These are phyloP conservation scores for Paecilomyces sp. DNA, from an alignment of 2,329 filamentous ascomycete species.

Conservation along the genomic window DNA sequence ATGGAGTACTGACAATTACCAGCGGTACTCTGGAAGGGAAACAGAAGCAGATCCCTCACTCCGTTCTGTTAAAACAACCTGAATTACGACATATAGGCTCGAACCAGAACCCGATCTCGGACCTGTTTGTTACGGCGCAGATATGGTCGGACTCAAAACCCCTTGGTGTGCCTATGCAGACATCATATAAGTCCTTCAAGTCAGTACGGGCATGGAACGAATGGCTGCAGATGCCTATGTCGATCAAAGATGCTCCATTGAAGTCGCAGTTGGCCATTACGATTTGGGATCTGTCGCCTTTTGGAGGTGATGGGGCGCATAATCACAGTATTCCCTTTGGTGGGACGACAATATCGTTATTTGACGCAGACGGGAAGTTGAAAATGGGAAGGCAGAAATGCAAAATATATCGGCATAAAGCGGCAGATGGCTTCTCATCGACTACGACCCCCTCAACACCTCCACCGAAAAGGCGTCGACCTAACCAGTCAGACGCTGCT, in stretches of 20 bases:
- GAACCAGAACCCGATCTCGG: constrained; percentile 72
- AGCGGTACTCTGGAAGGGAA: constrained; percentile 72
- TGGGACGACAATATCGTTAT: constrained; percentile 85
- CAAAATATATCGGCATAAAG: constrained; percentile 69
- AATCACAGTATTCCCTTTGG: constrained; percentile 86
- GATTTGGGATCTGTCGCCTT: constrained; percentile 86
- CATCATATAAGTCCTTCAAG: constrained; percentile 86
- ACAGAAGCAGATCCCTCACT: constrained; percentile 66
- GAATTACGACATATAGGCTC: constrained; percentile 83
- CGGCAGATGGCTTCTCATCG: constrained; percentile 76
- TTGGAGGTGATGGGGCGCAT: constrained; percentile 60
- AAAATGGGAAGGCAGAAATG: constrained; percentile 93
- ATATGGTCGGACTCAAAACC: constrained; percentile 96
- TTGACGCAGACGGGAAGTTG: constrained; percentile 84
- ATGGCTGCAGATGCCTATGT: constrained; percentile 83
- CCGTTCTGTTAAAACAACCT: constrained; percentile 68
- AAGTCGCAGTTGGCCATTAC: constrained; percentile 86
- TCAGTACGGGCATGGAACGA: constrained; percentile 75
- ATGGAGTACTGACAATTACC: constrained; percentile 4
- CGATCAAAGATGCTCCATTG: constrained; percentile 72
- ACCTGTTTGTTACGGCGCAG: constrained; percentile 88
- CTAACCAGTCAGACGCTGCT: constrained; percentile 38
- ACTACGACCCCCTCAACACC: constrained; percentile 69
- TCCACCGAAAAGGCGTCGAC: constrained; percentile 47
- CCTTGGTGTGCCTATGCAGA: constrained; percentile 84